Conservation (phyloP, 1,284 basidiomycete species). For the Cutaneotrichosporon sp. region DNA sequence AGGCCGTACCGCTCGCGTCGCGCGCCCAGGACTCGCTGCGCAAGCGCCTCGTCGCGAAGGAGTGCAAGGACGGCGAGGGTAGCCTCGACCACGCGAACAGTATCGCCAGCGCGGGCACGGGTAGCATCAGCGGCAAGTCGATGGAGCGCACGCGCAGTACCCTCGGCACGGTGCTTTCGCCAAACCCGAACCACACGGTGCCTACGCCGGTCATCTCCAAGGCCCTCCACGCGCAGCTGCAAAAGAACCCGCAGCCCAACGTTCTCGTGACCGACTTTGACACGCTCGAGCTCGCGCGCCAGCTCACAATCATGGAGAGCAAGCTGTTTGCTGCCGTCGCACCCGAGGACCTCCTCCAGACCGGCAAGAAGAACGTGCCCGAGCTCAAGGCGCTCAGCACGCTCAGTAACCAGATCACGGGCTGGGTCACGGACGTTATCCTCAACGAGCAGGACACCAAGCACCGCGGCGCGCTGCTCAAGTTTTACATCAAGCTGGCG, state of each 20-base stretch:
- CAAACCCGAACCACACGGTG: conserved; percentile 10
- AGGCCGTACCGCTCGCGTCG: conserved; percentile 40
- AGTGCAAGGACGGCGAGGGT: conserved; percentile 5
- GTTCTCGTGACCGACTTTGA: conserved; percentile 87
- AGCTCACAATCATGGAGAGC: conserved; percentile 89
- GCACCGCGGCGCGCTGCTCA: conserved; percentile 72
- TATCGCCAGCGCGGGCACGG: neutral
- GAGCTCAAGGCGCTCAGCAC: conserved; percentile 83
- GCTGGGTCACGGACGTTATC: conserved; percentile 91
- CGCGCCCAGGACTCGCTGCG: conserved; percentile 36
- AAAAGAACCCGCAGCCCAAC: conserved; percentile 51
- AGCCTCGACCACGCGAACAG: neutral
- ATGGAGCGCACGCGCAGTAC: conserved; percentile 18
- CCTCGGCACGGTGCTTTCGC: conserved; percentile 6
- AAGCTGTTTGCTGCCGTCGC: conserved; percentile 81
- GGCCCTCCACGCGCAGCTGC: conserved; percentile 58
- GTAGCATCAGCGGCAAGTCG: conserved; percentile 4
- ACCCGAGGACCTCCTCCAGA: conserved; percentile 83
- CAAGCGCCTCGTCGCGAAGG: conserved; percentile 18
- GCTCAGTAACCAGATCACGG: conserved; percentile 85
- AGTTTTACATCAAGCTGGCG: conserved; percentile 88
- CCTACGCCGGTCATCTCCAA: conserved; percentile 74
- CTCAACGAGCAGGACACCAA: conserved; percentile 79
- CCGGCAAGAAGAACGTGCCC: conserved; percentile 68
- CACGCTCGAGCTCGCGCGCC: conserved; percentile 83